Conservation (phyloP, 768 basidiomycete genomes). For the Lactifluus volemus region DNA sequence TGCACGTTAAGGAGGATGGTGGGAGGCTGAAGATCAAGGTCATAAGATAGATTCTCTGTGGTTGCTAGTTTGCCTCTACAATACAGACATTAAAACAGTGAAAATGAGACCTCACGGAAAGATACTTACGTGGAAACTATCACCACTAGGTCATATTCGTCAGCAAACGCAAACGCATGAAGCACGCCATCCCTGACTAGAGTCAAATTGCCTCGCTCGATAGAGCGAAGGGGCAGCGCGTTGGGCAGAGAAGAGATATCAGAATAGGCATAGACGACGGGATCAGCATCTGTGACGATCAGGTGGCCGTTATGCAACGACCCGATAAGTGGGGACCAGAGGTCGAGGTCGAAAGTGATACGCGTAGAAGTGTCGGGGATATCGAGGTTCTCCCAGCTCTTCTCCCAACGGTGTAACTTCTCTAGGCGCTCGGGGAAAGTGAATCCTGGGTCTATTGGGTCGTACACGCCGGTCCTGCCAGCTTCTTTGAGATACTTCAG, state of each 20-base stretch:
- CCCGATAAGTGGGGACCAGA: slow-evolving; percentile 16
- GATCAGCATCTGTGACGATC: slow-evolving; percentile 10
- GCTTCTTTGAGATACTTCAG: slow-evolving; percentile 14
- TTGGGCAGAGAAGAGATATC: slow-evolving; percentile 8
- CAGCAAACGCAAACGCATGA: slow-evolving; percentile 12
- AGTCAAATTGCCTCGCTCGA: slow-evolving; percentile 9
- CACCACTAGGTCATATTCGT: slow-evolving; percentile 11
- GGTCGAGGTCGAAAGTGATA: slow-evolving; percentile 13
- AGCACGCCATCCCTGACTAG: slow-evolving; percentile 8
- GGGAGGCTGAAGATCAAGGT: neutral
- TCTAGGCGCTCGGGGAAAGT: slow-evolving; percentile 15
- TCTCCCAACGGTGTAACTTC: slow-evolving; percentile 10
- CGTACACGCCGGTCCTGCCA: slow-evolving; percentile 14
- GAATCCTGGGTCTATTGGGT: slow-evolving; percentile 5
- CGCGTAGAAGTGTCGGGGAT: slow-evolving; percentile 5
- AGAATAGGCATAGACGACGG: slow-evolving; percentile 12
- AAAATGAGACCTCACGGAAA: neutral
- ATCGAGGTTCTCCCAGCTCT: slow-evolving; percentile 14
- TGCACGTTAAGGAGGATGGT: slow-evolving; percentile 7
- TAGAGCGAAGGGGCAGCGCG: neutral
- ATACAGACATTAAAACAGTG: neutral
- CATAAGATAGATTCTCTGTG: neutral
- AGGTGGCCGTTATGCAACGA: slow-evolving; percentile 13
- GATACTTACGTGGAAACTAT: slow-evolving; percentile 9
- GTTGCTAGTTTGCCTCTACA: neutral